Conservation (phyloP, 306 rosid genomes). For the Sphenostylis stenocarpa region DNA sequence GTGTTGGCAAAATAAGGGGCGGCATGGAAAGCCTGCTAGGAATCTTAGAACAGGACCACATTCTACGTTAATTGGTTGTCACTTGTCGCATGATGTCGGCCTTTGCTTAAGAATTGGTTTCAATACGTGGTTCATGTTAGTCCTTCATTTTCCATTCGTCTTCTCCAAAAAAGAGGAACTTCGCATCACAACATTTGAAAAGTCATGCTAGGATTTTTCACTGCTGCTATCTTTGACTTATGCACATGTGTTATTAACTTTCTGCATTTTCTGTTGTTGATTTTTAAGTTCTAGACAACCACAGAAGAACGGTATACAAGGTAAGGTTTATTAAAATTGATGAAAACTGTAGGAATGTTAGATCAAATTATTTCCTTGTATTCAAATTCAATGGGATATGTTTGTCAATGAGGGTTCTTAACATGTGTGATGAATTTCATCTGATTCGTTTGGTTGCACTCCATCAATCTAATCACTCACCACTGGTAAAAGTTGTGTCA, state of each 20-base stretch:
- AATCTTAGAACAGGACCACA: conserved; percentile 31
- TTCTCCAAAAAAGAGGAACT: not conserved
- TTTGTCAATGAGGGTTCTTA: not conserved
- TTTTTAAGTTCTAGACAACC: not conserved
- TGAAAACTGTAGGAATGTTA: not conserved
- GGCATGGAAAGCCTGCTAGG: conserved; percentile 48
- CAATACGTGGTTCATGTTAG: conserved; percentile 30
- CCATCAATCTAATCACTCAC: not conserved
- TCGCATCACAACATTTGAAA: not conserved
- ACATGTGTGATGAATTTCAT: not conserved
- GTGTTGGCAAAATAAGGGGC: conserved; percentile 40
- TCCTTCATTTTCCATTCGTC: conserved; percentile 7
- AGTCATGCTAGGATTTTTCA: conserved; percentile 2
- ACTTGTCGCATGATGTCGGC: conserved; percentile 24
- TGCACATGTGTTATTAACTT: not conserved
- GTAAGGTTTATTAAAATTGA: too few species aligned
- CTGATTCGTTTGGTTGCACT: not conserved
- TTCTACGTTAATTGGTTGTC: conserved; percentile 8
- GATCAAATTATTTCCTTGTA: not conserved
- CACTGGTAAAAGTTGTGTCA: not conserved
- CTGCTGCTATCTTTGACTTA: conserved; percentile 40
- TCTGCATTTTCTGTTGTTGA: not conserved
- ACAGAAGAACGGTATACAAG: not conserved
- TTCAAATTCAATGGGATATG: not conserved
- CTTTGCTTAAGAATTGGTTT: not conserved